Evolutionary conservation across 2,329 filamentous ascomycete species (phyloP).

Genomic region (Colletotrichum noveboracense): DNA sequence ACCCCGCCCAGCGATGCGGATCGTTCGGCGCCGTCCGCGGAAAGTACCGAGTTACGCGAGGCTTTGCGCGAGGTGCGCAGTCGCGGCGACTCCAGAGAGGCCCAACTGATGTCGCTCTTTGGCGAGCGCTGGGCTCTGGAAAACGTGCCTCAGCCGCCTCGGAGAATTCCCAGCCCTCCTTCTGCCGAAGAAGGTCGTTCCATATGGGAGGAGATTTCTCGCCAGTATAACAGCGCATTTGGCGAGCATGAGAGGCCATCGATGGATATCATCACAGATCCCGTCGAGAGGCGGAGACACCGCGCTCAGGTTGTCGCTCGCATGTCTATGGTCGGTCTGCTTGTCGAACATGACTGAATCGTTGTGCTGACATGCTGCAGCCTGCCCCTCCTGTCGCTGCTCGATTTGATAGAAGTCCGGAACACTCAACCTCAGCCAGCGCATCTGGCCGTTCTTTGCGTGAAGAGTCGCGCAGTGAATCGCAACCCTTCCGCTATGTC

Average conservation of each 20-base stretch:
- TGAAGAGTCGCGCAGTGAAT: background rate
- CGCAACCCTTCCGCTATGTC: background rate
- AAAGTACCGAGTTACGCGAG: background rate
- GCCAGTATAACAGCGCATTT: background rate
- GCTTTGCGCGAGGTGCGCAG: slow-evolving; percentile 3
- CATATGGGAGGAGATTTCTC: background rate
- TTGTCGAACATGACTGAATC: background rate
- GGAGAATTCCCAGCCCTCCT: background rate
- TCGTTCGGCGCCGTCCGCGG: background rate
- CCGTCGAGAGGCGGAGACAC: background rate
- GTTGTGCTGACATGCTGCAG: background rate
- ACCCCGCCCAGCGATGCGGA: background rate
- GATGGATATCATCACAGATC: background rate
- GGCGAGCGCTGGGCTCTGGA: slow-evolving; percentile 14
- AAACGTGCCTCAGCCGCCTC: background rate
- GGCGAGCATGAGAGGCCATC: background rate
- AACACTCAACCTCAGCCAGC: slow-evolving; percentile 1
- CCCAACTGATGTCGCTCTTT: slow-evolving; percentile 7
- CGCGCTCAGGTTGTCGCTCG: slow-evolving; percentile 4
- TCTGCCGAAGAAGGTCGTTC: background rate
- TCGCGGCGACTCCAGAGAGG: background rate
- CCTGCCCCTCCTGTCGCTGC: slow-evolving; percentile 21
- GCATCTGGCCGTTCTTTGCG: background rate
- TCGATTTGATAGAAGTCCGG: slow-evolving; percentile 23
- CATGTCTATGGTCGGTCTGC: slow-evolving; percentile 11